Conservation (phyloP, 495 filamentous ascomycete species). For the Ascodesmis nigricans region DNA sequence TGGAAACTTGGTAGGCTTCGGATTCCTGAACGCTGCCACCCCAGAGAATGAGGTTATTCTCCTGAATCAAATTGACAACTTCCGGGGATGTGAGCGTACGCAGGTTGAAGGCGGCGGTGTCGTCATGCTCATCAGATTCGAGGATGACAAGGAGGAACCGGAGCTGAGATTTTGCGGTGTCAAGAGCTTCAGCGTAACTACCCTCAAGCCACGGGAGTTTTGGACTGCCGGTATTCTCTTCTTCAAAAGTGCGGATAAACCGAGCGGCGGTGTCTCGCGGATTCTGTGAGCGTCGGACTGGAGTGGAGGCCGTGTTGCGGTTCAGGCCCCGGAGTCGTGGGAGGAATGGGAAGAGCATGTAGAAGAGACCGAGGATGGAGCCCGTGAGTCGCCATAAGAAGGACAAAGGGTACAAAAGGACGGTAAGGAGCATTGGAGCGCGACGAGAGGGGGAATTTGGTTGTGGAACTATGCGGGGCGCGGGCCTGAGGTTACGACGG, state of each 20-base stretch:
- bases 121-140: slow-evolving; percentile 78
- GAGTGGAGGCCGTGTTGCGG: slow-evolving; percentile 23
- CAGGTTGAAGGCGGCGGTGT: slow-evolving; percentile 60
- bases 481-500: slow-evolving; percentile 30
- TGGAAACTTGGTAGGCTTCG: slow-evolving; percentile 78
- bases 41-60: slow-evolving; percentile 72
- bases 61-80: slow-evolving; percentile 46
- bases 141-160: slow-evolving; percentile 74
- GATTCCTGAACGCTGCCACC: slow-evolving; percentile 76
- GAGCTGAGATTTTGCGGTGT: slow-evolving; percentile 70
- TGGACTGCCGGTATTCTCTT: slow-evolving; percentile 34
- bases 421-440: slow-evolving; percentile 48
- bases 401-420: slow-evolving; percentile 66
- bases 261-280: slow-evolving; percentile 72
- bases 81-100: slow-evolving; percentile 60
- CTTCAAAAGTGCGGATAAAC: slow-evolving; percentile 80
- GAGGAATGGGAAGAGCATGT: slow-evolving; percentile 55
- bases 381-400: slow-evolving; percentile 47
- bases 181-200: slow-evolving; percentile 74
- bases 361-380: slow-evolving; percentile 40
- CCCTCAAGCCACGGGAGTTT: slow-evolving; percentile 52
- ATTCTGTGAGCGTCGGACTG: slow-evolving; percentile 44
- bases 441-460: slow-evolving; percentile 40
- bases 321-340: slow-evolving; percentile 40
- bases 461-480: slow-evolving; percentile 63